Base-by-base conservation (phyloP, 208 protist genomes). In the Porcisia deanei region DNA sequence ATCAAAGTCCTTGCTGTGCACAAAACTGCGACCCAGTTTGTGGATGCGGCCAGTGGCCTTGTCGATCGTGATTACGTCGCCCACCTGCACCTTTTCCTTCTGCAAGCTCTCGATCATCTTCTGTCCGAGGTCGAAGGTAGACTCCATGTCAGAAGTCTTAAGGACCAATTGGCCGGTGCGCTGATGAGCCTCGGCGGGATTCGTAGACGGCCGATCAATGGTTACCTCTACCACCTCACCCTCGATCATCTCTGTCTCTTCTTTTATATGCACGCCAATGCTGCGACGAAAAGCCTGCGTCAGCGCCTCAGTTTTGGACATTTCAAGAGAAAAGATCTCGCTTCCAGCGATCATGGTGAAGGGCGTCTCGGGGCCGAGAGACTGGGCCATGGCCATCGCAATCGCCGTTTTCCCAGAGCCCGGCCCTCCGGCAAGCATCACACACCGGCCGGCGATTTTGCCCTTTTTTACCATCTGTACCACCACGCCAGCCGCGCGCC, bases 71-170 rank as follows among this genome's bases (percentile, higher is more conserved):
- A 99, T 99, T 25, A 99, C 98, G 80, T 99, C 99, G 47, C 99
- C 99, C 20, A 98, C 93, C 71, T 95, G 86, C 30, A 99, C 95
- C 89, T 99, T 99, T 85, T 99, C 99, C 84, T 99, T 99, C 67
- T 95, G 95, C 43, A 99, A 89, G 65, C 94, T 91, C 41, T 99
- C 99, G 82, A 99, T 99, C 99, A 99, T 99, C 88, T 99, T 99
- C 64, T 94, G 85, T n/a, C 99, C 99, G 10, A 99, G 90, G 82
- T 99, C 99, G 88, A 99, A 99, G 18, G 99, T 92, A 2, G 99
- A 99, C 86, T 99, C 99, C 99, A 99, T 99, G 72, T 99, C 99
- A 8, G 99, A 99, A 37, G 99, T 99, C 89, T 99, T 99, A 2
- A 99, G 87, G 45, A 99, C 99, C n/a, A 99, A 88, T 83, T 99